These are phyloP conservation scores for Penicillium atrosanguineum DNA, from an alignment of 495 filamentous ascomycete genomes.

Conservation along the genomic window DNA sequence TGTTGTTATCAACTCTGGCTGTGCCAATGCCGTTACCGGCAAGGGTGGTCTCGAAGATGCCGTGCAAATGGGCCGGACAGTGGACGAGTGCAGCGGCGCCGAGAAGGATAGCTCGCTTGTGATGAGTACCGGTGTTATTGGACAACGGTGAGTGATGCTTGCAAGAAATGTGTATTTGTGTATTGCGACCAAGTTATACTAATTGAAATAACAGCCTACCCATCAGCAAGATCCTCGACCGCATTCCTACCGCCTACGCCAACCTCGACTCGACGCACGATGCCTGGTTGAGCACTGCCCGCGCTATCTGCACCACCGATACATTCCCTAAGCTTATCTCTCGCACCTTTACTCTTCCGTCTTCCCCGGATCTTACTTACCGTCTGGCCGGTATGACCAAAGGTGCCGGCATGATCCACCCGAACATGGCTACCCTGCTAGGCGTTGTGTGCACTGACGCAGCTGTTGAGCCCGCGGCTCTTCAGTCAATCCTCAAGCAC, in stretches of 20 bases:
- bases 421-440: slow-evolving; percentile 97
- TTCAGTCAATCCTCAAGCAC: slow-evolving; percentile 67
- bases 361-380: slow-evolving; percentile 69
- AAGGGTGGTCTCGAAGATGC: slow-evolving; percentile 91
- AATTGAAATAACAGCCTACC: slow-evolving; percentile 59
- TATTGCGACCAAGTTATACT: background rate
- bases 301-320: slow-evolving; percentile 97
- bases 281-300: slow-evolving; percentile 82
- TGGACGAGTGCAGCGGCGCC: slow-evolving; percentile 67
- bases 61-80: slow-evolving; percentile 70
- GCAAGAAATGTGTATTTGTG: background rate
- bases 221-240: slow-evolving; percentile 82
- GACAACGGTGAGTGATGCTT: slow-evolving; percentile 62
- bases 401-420: slow-evolving; percentile 99
- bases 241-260: slow-evolving; percentile 71
- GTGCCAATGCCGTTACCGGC: slow-evolving; percentile 96
- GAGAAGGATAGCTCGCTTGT: slow-evolving; percentile 72
- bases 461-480: slow-evolving; percentile 65
- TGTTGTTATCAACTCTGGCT: slow-evolving; percentile 92
- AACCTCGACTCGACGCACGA: slow-evolving; percentile 71
- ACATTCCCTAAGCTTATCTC: slow-evolving; percentile 97
- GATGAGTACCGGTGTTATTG: slow-evolving; percentile 98
- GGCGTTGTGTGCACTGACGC: slow-evolving; percentile 94
- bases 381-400: slow-evolving; percentile 94
- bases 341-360: slow-evolving; percentile 78